phyloP scores from a whole-genome alignment of 139 green algal genomes.

The Coccomyxa sp. region DNA sequence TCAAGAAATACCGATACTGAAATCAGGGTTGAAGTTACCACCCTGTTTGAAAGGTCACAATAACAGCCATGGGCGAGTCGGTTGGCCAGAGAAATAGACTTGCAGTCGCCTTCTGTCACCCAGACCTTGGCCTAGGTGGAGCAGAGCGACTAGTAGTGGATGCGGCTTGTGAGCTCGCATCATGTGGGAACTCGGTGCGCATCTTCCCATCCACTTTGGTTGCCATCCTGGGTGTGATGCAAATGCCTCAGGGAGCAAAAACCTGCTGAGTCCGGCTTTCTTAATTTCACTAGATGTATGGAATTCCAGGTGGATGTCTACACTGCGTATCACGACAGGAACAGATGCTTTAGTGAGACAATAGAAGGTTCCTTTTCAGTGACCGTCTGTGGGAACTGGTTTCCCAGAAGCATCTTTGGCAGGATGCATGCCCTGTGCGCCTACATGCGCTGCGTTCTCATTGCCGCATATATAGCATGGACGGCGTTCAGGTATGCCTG shows the following conservation, averaged over 20 bases:
- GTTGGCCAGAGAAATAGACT: background rate
- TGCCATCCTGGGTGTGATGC: background rate
- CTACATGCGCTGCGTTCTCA: constrained; percentile 74
- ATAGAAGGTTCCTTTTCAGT: constrained; percentile 70
- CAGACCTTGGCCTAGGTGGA: constrained; percentile 88
- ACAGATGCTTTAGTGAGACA: constrained; percentile 89
- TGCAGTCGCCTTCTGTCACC: constrained; percentile 84
- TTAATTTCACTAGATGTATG: background rate
- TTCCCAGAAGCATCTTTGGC: constrained; percentile 72
- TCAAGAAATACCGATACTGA: too few relatives aligned
- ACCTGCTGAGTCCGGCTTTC: too few relatives aligned
- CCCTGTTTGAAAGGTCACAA: too few relatives aligned
- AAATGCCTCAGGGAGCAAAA: background rate
- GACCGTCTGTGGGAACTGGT: constrained; percentile 71
- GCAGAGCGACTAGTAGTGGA: constrained; percentile 96
- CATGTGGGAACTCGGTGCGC: constrained; percentile 60
- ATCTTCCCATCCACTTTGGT: background rate
- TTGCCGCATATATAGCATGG: constrained; percentile 65
- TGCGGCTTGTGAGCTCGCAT: constrained; percentile 80
- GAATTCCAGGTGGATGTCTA: constrained; percentile 76
- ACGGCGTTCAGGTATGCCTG: constrained; percentile 14
- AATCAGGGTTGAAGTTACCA: too few relatives aligned
- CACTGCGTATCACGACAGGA: constrained; percentile 83
- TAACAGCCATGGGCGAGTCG: too few relatives aligned
- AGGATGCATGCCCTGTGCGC: constrained; percentile 77